Evolutionary conservation across 164 flowering plant species (phyloP).

Genomic region (Echeveria elegans): DNA sequence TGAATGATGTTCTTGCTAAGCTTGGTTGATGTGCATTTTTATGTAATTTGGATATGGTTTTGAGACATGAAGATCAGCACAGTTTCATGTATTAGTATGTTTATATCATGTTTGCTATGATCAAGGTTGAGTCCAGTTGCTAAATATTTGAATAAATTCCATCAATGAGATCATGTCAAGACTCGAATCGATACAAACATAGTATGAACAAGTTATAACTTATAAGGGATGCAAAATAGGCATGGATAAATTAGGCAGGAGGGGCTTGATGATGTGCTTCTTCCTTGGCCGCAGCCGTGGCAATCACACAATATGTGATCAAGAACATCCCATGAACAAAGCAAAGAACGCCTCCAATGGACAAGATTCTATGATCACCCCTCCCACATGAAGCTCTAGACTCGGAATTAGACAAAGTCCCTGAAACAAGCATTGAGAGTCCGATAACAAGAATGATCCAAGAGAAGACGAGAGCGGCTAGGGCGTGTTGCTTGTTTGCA

Average conservation of each 20-base stretch:
- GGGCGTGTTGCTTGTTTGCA: constrained; percentile 47
- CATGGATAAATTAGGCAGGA: not conserved
- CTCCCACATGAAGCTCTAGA: constrained; percentile 31
- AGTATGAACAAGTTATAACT: too few species aligned
- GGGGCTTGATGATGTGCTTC: constrained; percentile 7
- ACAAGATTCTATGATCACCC: constrained; percentile 28
- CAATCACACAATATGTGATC: constrained; percentile 41
- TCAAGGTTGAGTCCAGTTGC: not conserved
- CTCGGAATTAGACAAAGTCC: constrained; percentile 29
- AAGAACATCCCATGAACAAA: constrained; percentile 49
- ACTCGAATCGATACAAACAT: not conserved
- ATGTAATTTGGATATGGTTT: constrained; percentile 10
- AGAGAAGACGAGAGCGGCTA: constrained; percentile 50
- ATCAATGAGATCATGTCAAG: not conserved
- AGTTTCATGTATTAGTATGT: not conserved
- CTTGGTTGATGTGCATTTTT: constrained; percentile 34
- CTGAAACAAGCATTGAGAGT: too few species aligned
- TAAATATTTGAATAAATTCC: not conserved
- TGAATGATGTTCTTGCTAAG: constrained; percentile 64
- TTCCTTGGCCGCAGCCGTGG: constrained; percentile 27
- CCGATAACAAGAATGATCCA: constrained; percentile 42
- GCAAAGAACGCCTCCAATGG: constrained; percentile 53
- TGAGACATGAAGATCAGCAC: not conserved
- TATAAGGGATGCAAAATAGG: too few species aligned
- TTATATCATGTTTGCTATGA: not conserved